These are phyloP conservation scores for Periconia macrospinosa DNA, from an alignment of 2,329 filamentous ascomycete genomes.

Conservation along the genomic window DNA sequence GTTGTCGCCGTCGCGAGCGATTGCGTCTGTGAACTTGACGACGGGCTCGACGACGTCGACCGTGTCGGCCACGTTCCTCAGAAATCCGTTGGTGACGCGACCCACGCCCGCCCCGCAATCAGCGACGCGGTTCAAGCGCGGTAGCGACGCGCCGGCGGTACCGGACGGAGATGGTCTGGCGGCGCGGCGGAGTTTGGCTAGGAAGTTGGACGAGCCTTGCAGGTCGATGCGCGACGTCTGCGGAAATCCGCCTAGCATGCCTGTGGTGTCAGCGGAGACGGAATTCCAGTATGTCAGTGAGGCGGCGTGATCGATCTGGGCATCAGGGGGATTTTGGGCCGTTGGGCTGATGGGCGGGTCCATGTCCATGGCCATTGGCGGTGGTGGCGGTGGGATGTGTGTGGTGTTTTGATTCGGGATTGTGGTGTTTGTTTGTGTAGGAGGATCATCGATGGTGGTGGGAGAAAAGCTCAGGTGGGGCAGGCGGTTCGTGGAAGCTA, in stretches of 20 bases:
- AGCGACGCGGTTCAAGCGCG: constrained; percentile 48
- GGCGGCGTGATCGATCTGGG: constrained; percentile 47
- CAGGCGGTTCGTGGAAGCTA: background rate
- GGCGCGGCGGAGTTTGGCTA: constrained; percentile 61
- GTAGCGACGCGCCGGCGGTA: constrained; percentile 7
- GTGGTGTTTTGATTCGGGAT: background rate
- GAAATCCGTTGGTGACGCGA: constrained; percentile 74
- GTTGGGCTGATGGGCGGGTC: constrained; percentile 23
- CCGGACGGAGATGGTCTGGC: constrained; percentile 19
- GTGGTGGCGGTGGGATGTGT: too few relatives aligned
- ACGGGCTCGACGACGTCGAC: constrained; percentile 89
- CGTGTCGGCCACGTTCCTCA: constrained; percentile 68
- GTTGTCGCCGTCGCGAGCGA: constrained; percentile 37
- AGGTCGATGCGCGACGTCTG: constrained; percentile 72
- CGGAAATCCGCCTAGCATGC: constrained; percentile 78
- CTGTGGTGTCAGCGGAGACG: constrained; percentile 60
- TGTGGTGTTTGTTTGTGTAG: background rate
- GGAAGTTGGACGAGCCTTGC: constrained; percentile 68
- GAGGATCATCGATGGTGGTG: background rate
- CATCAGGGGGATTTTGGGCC: constrained; percentile 35
- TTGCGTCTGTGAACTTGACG: constrained; percentile 71
- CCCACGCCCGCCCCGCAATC: constrained; percentile 76
- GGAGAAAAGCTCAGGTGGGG: background rate
- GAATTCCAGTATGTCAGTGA: constrained; percentile 56
- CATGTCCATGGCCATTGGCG: constrained; percentile 29